Conservation (phyloP, 805 yeast species). For the Sugiyamaella americana region DNA sequence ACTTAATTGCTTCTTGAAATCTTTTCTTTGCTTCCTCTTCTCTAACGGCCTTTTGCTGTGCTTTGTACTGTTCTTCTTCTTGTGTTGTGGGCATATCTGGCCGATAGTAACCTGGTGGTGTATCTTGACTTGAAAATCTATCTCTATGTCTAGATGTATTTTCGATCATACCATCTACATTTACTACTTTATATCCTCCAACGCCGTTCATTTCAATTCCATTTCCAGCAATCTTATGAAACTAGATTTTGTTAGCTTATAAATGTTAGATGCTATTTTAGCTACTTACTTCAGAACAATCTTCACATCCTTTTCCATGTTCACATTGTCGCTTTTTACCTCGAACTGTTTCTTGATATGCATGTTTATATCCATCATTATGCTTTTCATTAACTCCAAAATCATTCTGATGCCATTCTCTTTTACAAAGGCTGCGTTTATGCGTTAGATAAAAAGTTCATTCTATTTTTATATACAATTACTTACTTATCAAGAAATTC, state of each 20-base stretch:
- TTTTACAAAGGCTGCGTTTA: neutral
- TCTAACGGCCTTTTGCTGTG: conserved; percentile 31
- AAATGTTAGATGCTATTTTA: neutral
- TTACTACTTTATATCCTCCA: neutral
- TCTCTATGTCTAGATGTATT: conserved; percentile 25
- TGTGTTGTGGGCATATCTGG: conserved; percentile 57
- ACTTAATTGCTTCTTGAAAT: conserved; percentile 39
- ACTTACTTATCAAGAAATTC: neutral
- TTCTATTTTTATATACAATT: neutral
- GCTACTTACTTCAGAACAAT: conserved; percentile 26
- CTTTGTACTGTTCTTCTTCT: conserved; percentile 38
- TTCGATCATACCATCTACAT: conserved; percentile 9
- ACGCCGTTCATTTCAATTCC: conserved; percentile 13
- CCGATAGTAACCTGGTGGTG: conserved; percentile 57
- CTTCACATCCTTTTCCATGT: conserved; percentile 34
- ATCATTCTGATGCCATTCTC: conserved; percentile 35
- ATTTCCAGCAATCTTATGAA: conserved; percentile 31
- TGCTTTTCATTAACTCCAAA: conserved; percentile 34
- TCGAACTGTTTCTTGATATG: conserved; percentile 33
- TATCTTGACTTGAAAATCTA: conserved; percentile 34
- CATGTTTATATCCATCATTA: conserved; percentile 28
- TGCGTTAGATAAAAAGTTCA: neutral
- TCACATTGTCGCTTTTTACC: conserved; percentile 32
- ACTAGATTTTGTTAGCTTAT: conserved; percentile 14
- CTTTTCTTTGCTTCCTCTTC: conserved; percentile 40